Evolutionary conservation across 768 basidiomycete species (phyloP).

Genomic region (Rhodotorula paludigena): DNA sequence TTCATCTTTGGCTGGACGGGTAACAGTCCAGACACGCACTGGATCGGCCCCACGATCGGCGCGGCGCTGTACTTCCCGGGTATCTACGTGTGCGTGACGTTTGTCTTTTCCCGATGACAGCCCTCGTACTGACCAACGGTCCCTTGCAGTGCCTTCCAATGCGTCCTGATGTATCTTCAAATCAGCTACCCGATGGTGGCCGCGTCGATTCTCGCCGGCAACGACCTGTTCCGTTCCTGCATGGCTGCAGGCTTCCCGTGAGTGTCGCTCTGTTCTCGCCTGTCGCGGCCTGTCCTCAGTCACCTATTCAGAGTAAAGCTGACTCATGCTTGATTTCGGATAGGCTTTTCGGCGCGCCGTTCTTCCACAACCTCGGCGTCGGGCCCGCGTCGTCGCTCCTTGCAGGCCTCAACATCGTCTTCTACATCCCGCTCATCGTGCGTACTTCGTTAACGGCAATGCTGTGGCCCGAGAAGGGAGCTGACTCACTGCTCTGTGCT

Average conservation of each 20-base stretch:
- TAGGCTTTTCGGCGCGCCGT: conserved; percentile 42
- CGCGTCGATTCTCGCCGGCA: conserved; percentile 45
- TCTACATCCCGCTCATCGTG: conserved; percentile 44
- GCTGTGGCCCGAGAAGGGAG: accelerated
- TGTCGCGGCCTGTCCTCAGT: background rate
- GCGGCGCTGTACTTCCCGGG: conserved; percentile 32
- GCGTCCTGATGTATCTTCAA: conserved; percentile 17
- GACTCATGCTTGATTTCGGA: too few relatives aligned
- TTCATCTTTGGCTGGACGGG: conserved; percentile 29
- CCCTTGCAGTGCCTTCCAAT: conserved; percentile 21
- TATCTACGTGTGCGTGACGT: conserved; percentile 4
- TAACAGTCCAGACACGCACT: conserved; percentile 11
- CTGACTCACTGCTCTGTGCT: background rate
- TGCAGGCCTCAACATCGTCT: conserved; percentile 44
- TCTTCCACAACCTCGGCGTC: conserved; percentile 46
- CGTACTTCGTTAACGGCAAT: conserved; percentile 19
- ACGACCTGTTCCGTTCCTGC: conserved; percentile 46
- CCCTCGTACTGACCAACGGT: background rate
- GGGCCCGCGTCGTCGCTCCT: conserved; percentile 45
- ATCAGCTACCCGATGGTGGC: conserved; percentile 40
- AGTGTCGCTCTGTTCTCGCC: conserved; percentile 14
- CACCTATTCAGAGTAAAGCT: background rate
- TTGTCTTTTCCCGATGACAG: too few relatives aligned
- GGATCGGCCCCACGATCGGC: conserved; percentile 36
- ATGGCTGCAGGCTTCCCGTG: conserved; percentile 40